phyloP scores from a whole-genome alignment of 768 basidiomycete species.

The Russula dissimulans region DNA sequence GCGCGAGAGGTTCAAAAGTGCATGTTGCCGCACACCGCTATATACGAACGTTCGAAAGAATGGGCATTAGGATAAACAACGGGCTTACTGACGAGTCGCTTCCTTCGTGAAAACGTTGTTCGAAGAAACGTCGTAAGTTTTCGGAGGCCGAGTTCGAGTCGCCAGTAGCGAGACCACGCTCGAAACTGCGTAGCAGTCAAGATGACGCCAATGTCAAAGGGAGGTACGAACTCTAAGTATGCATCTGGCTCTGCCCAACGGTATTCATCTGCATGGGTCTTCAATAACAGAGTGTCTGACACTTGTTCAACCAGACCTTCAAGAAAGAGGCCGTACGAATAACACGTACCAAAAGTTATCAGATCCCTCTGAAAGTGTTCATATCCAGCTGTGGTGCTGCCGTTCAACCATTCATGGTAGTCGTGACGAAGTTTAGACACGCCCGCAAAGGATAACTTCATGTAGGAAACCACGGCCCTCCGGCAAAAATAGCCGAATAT shows the following conservation, averaged over 20 bases:
- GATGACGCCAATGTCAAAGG: background rate
- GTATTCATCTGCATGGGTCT: slow-evolving; percentile 19
- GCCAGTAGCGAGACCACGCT: slow-evolving; percentile 51
- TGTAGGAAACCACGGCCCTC: slow-evolving; percentile 63
- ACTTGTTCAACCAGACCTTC: background rate
- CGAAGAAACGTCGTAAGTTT: slow-evolving; percentile 69
- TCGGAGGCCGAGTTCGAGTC: slow-evolving; percentile 65
- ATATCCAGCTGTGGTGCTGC: slow-evolving; percentile 41
- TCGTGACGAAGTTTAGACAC: slow-evolving; percentile 57
- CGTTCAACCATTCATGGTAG: slow-evolving; percentile 54
- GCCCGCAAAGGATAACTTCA: slow-evolving; percentile 68
- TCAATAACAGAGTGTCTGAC: slow-evolving; percentile 21
- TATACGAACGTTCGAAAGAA: background rate
- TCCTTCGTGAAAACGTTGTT: slow-evolving; percentile 73
- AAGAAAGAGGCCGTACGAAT: background rate
- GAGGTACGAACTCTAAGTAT: slow-evolving; percentile 12
- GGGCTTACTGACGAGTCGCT: slow-evolving; percentile 61
- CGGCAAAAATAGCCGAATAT: slow-evolving; percentile 77
- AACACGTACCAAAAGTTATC: slow-evolving; percentile 13
- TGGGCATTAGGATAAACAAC: background rate
- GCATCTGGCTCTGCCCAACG: slow-evolving; percentile 15
- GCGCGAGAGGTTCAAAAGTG: slow-evolving; percentile 64
- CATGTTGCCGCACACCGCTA: slow-evolving; percentile 74
- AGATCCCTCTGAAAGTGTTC: slow-evolving; percentile 21
- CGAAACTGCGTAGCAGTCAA: slow-evolving; percentile 43